Evolutionary conservation across 805 yeast species (phyloP), one percentile per base, ranked within the genome.

Genomic region (Barnettozyma salicaria): DNA sequence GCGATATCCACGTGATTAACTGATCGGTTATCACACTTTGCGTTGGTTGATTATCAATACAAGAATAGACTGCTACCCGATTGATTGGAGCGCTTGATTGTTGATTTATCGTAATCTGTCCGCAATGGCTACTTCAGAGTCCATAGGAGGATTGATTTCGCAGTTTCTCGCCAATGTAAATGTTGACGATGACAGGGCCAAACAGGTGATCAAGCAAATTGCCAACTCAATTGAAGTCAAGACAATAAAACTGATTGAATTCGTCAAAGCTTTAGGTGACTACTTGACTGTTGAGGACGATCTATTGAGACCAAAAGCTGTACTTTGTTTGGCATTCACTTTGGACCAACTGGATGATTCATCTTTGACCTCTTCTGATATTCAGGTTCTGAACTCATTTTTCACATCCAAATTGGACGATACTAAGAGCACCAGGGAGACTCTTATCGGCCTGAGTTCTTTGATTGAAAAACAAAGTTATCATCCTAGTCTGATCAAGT

Each of bases 371-470:
- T 53, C 59, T 7, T 65, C 67, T 37, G 73, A 69, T 31, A 49
- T 63, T 4, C 49, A 58, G 11, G 69, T 65, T 7, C 46, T 66
- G 12, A 58, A 56, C 19, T 52, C 71, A 6, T 90, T 90, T 56
- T 71, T 76, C 38, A 42, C 70, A 12, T 76, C 78, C 13, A 81
- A 90, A 46, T 56, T 86, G 17, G 82, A 77, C 10, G 96, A 88
- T 50, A 65, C 68, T 12, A 58, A 65, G 4, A 68, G 81, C 29
- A 51, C 76, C 21, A 61, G 61, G 26, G 74, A 74, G 41, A 69
- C 79, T 1, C 56, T 81, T 3, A 54, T 50, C 8, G 88, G 87
- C 0, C 45, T 89, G 7, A 52, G 51, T 13, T 64, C 77, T 1
- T 55, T 87, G 10, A 61, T 74, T 5, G 41, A 45, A 22, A 78